Base-by-base conservation (phyloP, 768 basidiomycete genomes). In the Cyathus striatus region DNA sequence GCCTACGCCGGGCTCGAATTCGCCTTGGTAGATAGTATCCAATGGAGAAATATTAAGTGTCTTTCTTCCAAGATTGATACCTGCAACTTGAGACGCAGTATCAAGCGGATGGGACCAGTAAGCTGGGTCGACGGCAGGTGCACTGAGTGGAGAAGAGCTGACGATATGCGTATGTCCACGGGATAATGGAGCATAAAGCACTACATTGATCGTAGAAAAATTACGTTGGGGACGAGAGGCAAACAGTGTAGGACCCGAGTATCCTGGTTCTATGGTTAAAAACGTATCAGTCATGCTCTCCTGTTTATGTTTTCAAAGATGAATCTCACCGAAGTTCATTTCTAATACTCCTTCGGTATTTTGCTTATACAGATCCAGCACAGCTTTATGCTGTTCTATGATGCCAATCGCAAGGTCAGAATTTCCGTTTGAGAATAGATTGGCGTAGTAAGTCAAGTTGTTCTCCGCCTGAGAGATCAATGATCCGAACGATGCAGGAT, bases 81-180 rank as follows among this genome's bases (percentile, higher is more conserved):
- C 59, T 20, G 55, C 60, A n/a, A 64, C 56, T 16, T 68, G 60
- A 3, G 61, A 45, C 1, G 58, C 52, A 7, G 60, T 42, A 44
- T 68, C 67, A 12, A 61, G 36, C 1, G 61, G 58, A 40, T 65
- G 62, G 0, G 58, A 41, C 48, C 65, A 64, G 45, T 69, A 79
- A 27, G 70, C 69, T 0, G 78, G 75, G 52, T 81, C 70, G 47
- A 79, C 75, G 3, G 57, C 52, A 0, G 79, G 76, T 17, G 61
- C 47, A n/a, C 56, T 53, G 45, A 65, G 66, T 1, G 69, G 60
- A 51, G 66, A 53, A 5, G 66, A 61, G 3, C 71, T 72, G 14
- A 58, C 66, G 46, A 78, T 71, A 37, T 72, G 64, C 18, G 76
- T 64, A 5, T 62, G 60, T 14, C 77, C 77, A 20, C 75, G 65